These are phyloP conservation scores for Schwanniomyces occidentalis DNA, from an alignment of 805 yeast species.

Conservation along the genomic window DNA sequence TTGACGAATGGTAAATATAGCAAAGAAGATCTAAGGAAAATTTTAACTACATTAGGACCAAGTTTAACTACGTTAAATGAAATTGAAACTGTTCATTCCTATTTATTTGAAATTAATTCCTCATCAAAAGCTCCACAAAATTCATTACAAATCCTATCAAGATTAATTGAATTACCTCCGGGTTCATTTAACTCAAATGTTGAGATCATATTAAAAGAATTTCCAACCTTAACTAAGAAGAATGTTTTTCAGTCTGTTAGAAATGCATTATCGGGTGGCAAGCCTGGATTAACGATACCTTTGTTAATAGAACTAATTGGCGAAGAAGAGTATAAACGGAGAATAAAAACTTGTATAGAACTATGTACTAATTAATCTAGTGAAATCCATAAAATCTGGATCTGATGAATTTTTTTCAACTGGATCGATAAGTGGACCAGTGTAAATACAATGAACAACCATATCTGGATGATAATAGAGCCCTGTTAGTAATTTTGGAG, in stretches of 20 bases:
- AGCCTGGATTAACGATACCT: constrained; percentile 69
- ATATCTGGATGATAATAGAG: constrained; percentile 75
- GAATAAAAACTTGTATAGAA: constrained; percentile 20
- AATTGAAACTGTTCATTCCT: constrained; percentile 45
- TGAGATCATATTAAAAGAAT: constrained; percentile 1
- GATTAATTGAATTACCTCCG: constrained; percentile 12
- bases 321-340: constrained; percentile 24
- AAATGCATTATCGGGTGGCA: constrained; percentile 67
- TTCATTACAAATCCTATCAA: constrained; percentile 15
- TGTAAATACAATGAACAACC: constrained; percentile 78
- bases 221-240: constrained; percentile 27
- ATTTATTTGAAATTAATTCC: constrained; percentile 47
- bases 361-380: constrained; percentile 12
- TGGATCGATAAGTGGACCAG: constrained; percentile 35
- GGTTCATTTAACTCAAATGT: constrained; percentile 14
- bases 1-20: constrained; percentile 12
- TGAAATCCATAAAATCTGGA: constrained; percentile 35
- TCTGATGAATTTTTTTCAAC: constrained; percentile 11
- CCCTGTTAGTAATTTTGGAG: constrained; percentile 85
- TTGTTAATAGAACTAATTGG: constrained; percentile 59
- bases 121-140: constrained; percentile 12
- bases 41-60: constrained; percentile 47
- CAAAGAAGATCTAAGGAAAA: constrained; percentile 24
- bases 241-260: constrained; percentile 59
- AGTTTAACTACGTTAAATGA: constrained; percentile 57